Evolutionary conservation across 352 stramenopile species (phyloP).

Genomic region (Globisporangium uncinulatum): DNA sequence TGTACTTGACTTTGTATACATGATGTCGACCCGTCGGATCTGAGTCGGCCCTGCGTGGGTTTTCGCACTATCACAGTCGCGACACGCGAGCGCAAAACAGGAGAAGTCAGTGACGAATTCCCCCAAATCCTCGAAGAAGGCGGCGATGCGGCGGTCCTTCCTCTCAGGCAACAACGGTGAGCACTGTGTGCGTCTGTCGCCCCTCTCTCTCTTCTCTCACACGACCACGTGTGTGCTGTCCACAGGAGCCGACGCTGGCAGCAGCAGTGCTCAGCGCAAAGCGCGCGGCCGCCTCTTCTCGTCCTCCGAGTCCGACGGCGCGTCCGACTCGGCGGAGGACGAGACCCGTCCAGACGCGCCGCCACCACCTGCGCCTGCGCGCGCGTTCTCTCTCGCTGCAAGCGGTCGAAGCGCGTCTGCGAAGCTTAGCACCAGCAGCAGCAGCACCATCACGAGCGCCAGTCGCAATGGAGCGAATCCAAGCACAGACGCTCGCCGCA

Average conservation of each 20-base stretch:
- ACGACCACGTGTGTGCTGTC: too few species aligned
- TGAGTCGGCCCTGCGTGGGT: not conserved
- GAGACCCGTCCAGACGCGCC: not conserved
- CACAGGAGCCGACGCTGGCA: slow-evolving; percentile 1
- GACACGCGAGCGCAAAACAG: not conserved
- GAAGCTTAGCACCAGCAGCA: slow-evolving; percentile 10
- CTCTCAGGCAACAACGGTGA: slow-evolving; percentile 4
- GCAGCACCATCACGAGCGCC: not conserved
- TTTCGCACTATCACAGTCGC: not conserved
- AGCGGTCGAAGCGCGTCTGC: slow-evolving; percentile 8
- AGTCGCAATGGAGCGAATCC: slow-evolving; percentile 4
- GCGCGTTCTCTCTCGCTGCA: slow-evolving; percentile 7
- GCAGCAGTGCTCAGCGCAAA: slow-evolving; percentile 7
- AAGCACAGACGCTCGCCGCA: slow-evolving; percentile 5
- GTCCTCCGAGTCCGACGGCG: slow-evolving; percentile 15
- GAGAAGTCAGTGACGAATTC: not conserved
- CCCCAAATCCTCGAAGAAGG: not conserved
- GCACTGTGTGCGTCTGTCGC: not conserved
- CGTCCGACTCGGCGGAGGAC: slow-evolving; percentile 10
- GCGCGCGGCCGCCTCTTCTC: slow-evolving; percentile 16
- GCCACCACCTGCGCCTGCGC: not conserved
- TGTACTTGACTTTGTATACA: not conserved
- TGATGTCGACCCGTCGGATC: not conserved
- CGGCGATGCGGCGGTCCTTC: slow-evolving; percentile 8
- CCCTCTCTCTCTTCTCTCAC: not conserved